Conservation (phyloP, 306 rosid genomes). For the Lathyrus oleraceus region DNA sequence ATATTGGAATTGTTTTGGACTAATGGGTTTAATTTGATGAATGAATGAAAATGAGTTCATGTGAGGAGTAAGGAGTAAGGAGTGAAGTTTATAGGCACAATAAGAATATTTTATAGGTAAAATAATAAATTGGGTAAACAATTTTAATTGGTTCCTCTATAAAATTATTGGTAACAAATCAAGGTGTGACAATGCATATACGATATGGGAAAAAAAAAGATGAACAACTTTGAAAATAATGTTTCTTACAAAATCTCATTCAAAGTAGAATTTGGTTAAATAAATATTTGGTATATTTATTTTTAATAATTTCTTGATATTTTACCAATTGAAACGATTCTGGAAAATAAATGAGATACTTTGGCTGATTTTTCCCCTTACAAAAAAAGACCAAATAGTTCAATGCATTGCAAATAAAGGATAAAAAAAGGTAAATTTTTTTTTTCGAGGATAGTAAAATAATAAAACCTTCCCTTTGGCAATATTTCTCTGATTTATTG, state of each 20-base stretch:
- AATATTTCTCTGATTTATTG: neutral
- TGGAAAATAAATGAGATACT: slow-evolving; percentile 16
- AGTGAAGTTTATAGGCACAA: slow-evolving; percentile 21
- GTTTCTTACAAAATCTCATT: slow-evolving; percentile 12
- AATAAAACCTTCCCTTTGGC: neutral
- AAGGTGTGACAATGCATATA: neutral
- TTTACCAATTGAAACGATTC: slow-evolving; percentile 15
- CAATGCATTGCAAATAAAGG: neutral
- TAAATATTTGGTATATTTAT: neutral
- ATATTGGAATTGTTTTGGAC: slow-evolving; percentile 32
- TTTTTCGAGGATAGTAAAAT: neutral
- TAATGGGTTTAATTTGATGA: neutral
- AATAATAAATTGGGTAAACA: no score
- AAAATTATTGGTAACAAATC: no score
- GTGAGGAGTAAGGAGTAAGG: neutral
- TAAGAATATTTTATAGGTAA: neutral
- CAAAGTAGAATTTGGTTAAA: neutral
- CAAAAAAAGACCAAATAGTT: neutral
- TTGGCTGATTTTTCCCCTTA: neutral
- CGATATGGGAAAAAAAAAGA: neutral
- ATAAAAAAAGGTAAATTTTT: neutral
- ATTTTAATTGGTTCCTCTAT: no score
- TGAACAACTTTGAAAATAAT: slow-evolving; percentile 16
- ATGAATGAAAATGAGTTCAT: slow-evolving; percentile 8
- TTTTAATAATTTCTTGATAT: neutral